Conservation (phyloP, 257 asterid genomes). For the Eucommia ulmoides region DNA sequence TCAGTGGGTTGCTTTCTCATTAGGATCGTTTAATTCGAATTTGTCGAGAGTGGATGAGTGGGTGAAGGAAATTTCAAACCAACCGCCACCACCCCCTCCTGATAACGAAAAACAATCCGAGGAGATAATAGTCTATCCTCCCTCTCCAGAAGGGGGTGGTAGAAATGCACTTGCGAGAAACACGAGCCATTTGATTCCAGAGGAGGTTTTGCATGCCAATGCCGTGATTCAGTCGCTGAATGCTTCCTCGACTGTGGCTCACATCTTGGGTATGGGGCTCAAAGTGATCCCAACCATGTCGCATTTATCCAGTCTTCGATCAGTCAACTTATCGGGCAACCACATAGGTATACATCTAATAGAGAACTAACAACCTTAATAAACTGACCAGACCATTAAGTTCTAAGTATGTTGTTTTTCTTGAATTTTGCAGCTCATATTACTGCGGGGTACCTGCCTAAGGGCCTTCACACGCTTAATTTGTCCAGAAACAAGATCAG, state of each 20-base stretch:
- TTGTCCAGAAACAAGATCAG: slow-evolving; percentile 68
- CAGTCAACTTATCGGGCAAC: slow-evolving; percentile 68
- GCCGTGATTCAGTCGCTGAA: slow-evolving; percentile 50
- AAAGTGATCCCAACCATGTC: slow-evolving; percentile 56
- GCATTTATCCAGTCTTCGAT: slow-evolving; percentile 45
- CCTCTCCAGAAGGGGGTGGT: slow-evolving; percentile 21
- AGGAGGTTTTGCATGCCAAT: slow-evolving; percentile 59
- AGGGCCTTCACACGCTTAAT: slow-evolving; percentile 70
- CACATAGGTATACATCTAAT: slow-evolving; percentile 55
- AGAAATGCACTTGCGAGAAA: slow-evolving; percentile 16
- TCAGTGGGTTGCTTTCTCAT: slow-evolving; percentile 73
- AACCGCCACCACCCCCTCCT: slow-evolving; percentile 24
- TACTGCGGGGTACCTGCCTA: slow-evolving; percentile 68
- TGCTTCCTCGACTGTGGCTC: slow-evolving; percentile 68
- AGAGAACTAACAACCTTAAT: too few species aligned
- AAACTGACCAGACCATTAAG: too few species aligned
- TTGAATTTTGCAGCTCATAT: slow-evolving; percentile 58
- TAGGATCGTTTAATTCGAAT: slow-evolving; percentile 34
- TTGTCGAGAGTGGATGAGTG: slow-evolving; percentile 46
- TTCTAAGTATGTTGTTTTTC: too few species aligned
- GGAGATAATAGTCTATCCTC: slow-evolving; percentile 21
- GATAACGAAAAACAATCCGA: slow-evolving; percentile 23
- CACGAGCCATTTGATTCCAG: slow-evolving; percentile 22
- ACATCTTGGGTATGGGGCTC: slow-evolving; percentile 45
- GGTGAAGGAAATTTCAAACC: slow-evolving; percentile 42